Conservation (phyloP, 2,329 filamentous ascomycete genomes). For the Cercospora zeina region DNA sequence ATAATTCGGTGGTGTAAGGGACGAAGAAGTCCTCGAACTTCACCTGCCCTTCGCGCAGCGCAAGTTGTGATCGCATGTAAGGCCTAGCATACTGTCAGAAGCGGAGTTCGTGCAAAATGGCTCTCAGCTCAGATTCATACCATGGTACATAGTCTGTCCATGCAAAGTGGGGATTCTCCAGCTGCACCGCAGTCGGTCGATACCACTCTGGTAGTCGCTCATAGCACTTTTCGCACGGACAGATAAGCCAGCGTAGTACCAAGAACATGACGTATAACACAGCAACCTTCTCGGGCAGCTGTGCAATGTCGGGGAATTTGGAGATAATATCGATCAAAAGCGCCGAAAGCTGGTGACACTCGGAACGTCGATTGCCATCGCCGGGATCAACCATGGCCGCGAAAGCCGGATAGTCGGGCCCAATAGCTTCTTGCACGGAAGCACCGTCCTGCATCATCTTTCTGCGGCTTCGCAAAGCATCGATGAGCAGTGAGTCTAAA, state of each 20-base stretch:
- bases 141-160: constrained; percentile 86
- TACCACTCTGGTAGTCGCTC: constrained; percentile 73
- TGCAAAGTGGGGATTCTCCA: constrained; percentile 67
- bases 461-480: constrained; percentile 71
- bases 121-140: constrained; percentile 35
- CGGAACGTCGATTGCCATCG: not conserved
- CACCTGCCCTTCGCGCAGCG: constrained; percentile 41
- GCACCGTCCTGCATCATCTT: constrained; percentile 67
- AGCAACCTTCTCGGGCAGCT: constrained; percentile 79
- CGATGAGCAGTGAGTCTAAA: constrained; percentile 74
- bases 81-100: constrained; percentile 50
- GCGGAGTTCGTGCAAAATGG: not conserved
- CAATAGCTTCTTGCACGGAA: constrained; percentile 65
- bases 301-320: constrained; percentile 77
- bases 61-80: constrained; percentile 67
- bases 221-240: constrained; percentile 76
- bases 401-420: constrained; percentile 77
- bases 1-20: constrained; percentile 73
- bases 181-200: constrained; percentile 65
- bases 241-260: constrained; percentile 78
- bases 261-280: constrained; percentile 85
- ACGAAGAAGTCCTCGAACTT: constrained; percentile 80
- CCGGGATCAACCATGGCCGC: constrained; percentile 73
- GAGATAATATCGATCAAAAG: constrained; percentile 81
- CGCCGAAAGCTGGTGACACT: constrained; percentile 74